A percentile compares a stretch with the other conserved stretches of the same genome.
Evolutionary conservation across 352 stramenopile genomes (phyloP).

Genomic region (Globisporangium ultimum): DNA sequence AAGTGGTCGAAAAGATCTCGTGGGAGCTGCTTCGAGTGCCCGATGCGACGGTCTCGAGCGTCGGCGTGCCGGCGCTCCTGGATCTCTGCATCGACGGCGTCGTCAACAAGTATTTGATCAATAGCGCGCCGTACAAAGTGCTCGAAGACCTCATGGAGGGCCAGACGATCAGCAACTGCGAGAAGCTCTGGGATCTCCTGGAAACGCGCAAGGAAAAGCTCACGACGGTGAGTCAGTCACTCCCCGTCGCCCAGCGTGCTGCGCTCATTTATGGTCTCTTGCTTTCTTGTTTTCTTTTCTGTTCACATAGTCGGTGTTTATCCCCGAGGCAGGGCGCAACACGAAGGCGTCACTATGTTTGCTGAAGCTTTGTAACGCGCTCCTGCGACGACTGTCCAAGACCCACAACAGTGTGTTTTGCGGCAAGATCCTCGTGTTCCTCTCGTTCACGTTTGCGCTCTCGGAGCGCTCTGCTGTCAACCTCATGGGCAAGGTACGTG

Average conservation of each 20-base stretch:
- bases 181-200: slow-evolving; percentile 82
- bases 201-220: slow-evolving; percentile 76
- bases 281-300: background rate
- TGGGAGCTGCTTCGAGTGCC: slow-evolving; percentile 70
- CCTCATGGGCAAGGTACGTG: slow-evolving; percentile 57
- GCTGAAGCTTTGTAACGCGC: slow-evolving; percentile 79
- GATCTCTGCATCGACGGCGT: slow-evolving; percentile 84
- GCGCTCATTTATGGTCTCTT: background rate
- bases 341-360: slow-evolving; percentile 83
- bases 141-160: slow-evolving; percentile 86
- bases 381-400: slow-evolving; percentile 82
- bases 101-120: slow-evolving; percentile 50
- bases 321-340: slow-evolving; percentile 48
- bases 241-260: background rate
- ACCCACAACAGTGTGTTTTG: slow-evolving; percentile 90
- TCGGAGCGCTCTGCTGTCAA: slow-evolving; percentile 86
- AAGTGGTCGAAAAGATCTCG: slow-evolving; percentile 72
- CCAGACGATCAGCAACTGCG: slow-evolving; percentile 83
- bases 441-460: slow-evolving; percentile 83
- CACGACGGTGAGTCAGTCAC: slow-evolving; percentile 32
- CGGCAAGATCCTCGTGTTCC: slow-evolving; percentile 82
- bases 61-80: slow-evolving; percentile 67
- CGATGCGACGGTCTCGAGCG: slow-evolving; percentile 44
- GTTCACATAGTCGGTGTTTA: slow-evolving; percentile 48
- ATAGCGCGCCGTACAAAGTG: slow-evolving; percentile 80